Base-by-base conservation (phyloP, 768 basidiomycete genomes). In the Tylopilus rubrobrunneus region DNA sequence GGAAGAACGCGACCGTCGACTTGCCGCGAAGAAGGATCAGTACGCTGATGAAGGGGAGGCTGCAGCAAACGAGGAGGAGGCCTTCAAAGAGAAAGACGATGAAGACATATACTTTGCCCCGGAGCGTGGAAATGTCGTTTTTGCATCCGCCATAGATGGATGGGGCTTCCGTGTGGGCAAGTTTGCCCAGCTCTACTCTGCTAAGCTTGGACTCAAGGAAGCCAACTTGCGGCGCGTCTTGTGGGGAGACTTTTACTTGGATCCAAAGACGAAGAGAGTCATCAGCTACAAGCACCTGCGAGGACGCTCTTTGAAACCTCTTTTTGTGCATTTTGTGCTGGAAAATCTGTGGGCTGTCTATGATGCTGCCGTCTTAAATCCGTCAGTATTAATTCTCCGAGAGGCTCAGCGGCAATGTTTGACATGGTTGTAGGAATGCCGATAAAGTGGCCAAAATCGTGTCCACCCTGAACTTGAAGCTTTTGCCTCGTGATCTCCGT, bases 321-420 rank as follows among this genome's bases (percentile, higher is more conserved):
- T 98, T 25, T 98, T 98, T 65, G 97, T 98, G 12, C 95, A 98
- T 72, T 96, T 98, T 61, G 87, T 99, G 12, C 72, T 99, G 59
- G 97, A 98, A 49, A 98, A 98, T 67, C 79, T 99, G 25, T 99
- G 96, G 95, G 88, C 91, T 15, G 89, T 97, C 11, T 99, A 98
- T 67, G 92, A 97, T 63, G 91, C 89, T 15, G 86, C 94, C 14
- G 72, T 90, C 39, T 70, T 90, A 14, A 91, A 95, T 60, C 90
- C 92, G 96, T 98, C 65, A 66, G 96, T 84, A 14, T 45, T 5
- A 11, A 19, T 29, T 41, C 5, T 33, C 47, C 14, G 45, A 42
- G 31, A 8, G 7, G 31, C 31, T 31, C 33, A 39, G 43, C 5
- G 25, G 8, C 34, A 25, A 36, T 34, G n/a, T 47, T 57, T 62